Base-by-base conservation (phyloP, 805 yeast species). In the Komagataella pastoris region DNA sequence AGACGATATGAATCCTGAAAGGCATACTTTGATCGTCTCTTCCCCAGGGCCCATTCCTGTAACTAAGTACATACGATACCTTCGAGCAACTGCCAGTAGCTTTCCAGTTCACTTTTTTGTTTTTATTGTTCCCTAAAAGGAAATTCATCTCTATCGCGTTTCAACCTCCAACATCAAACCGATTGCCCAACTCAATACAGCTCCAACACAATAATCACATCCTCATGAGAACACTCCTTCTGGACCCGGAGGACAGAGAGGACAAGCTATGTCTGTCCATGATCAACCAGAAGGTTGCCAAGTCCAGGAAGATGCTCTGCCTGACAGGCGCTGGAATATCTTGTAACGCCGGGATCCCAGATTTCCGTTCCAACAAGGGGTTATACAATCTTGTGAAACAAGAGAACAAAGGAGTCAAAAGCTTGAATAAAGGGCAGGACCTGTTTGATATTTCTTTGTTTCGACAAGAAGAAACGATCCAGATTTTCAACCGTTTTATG, bases 261-360 rank as follows among this genome's bases (percentile, higher is more conserved):
- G 60, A 58, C 36, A 45, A 46, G 18, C 45, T 21, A 3, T 36
- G 44, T 6, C 50, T 63, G 18, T 44, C 44, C 52, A 67, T 66
- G 50, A 70, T 77, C 19, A 66, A 72, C 50, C 71, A 69, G 57
- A 50, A 59, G 44, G 67, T 80, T 1, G 65, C 65, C 54, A 76
- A 76, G 57, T 64, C 81, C 49, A 71, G 75, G 51, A 80, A 75
- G 58, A 69, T 82, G n/a, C 73, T 85, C 18, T 74, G 86, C 3
- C 70, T 90, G 51, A 89, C 97, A 0, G 98, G 99, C 6, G 99
- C 99, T 2, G 99, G 99, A 0, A 88, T 91, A 53, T 88, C 97
- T 14, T 88, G 97, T 63, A 88, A 86, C 62, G 97, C 98, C 1
- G 98, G 99, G 0, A 93, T 91, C 48, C 99, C 99, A 2, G 98